Percentiles rank a stretch among this genome's conserved stretches.
These are phyloP conservation scores for Blattamonas nauphoetae DNA, from an alignment of 78 protist species.

Conservation along the genomic window DNA sequence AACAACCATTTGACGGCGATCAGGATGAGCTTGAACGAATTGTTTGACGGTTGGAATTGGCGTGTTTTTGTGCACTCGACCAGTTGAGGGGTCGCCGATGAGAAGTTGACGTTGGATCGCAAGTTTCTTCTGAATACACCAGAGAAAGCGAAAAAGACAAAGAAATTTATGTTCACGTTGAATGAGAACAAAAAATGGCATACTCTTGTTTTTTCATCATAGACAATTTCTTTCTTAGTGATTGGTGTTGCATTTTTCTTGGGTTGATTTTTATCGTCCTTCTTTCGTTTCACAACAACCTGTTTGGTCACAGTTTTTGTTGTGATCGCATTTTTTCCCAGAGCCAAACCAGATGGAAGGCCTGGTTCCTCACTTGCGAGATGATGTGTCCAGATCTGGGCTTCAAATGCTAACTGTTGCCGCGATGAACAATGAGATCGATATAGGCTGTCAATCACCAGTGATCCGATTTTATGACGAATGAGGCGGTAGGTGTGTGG, in stretches of 20 bases:
- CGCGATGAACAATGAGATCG: not conserved
- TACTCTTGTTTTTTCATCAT: not conserved
- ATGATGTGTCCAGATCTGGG: not conserved
- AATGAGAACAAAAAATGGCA: not conserved
- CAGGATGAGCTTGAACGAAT: not conserved
- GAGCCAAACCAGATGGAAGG: not conserved
- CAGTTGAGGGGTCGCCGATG: not conserved
- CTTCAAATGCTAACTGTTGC: not conserved
- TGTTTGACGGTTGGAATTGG: not conserved
- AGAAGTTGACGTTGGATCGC: too few relatives aligned
- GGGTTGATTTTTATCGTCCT: too few relatives aligned
- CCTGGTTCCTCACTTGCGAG: not conserved
- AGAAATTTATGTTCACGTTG: not conserved
- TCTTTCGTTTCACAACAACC: too few relatives aligned
- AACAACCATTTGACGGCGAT: not conserved
- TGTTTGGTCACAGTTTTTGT: not conserved
- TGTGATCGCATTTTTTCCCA: not conserved
- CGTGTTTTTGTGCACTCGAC: not conserved
- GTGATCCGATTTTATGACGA: not conserved
- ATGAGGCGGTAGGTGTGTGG: not conserved
- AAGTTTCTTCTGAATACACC: too few relatives aligned
- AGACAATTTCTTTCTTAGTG: not conserved
- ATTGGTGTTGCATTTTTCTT: too few relatives aligned
- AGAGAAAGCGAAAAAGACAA: not conserved
- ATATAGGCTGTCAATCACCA: not conserved